These are phyloP conservation scores for Aspergillus thermomutatus DNA, from an alignment of 2,329 filamentous ascomycete genomes.

Conservation along the genomic window DNA sequence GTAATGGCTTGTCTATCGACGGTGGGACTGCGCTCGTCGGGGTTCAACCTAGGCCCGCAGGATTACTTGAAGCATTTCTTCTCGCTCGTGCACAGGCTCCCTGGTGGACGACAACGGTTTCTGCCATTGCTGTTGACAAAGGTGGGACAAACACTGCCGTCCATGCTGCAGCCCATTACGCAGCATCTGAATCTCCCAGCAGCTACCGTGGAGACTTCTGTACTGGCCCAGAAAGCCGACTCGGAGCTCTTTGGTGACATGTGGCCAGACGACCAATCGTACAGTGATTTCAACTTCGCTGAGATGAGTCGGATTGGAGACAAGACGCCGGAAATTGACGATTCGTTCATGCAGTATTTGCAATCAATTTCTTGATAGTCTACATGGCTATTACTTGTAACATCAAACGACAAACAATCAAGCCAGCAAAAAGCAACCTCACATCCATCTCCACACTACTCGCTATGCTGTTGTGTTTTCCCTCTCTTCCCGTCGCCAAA, in stretches of 20 bases:
- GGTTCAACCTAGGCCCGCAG: constrained; percentile 64
- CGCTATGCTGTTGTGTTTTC: background rate
- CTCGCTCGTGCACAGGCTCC: constrained; percentile 64
- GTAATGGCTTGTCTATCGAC: constrained; percentile 64
- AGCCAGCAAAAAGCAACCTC: background rate
- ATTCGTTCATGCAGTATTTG: constrained; percentile 14
- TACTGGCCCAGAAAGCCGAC: background rate
- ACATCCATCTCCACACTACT: background rate
- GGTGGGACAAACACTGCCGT: constrained; percentile 66
- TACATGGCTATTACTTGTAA: background rate
- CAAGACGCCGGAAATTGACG: constrained; percentile 18
- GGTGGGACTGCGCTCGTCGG: constrained; percentile 57
- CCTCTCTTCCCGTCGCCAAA: background rate
- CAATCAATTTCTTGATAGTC: background rate
- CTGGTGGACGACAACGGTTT: constrained; percentile 73
- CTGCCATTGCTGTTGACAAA: constrained; percentile 74
- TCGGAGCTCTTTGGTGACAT: background rate
- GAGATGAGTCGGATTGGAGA: constrained; percentile 21
- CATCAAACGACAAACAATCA: background rate
- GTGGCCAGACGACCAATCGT: background rate
- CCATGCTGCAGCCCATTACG: constrained; percentile 17
- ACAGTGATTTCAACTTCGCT: constrained; percentile 16
- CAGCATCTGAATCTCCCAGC: constrained; percentile 19
- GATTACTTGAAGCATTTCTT: constrained; percentile 71
- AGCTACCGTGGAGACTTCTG: too few relatives aligned